Conservation (phyloP, 78 protist species). For the Speleostelium caveatum region DNA sequence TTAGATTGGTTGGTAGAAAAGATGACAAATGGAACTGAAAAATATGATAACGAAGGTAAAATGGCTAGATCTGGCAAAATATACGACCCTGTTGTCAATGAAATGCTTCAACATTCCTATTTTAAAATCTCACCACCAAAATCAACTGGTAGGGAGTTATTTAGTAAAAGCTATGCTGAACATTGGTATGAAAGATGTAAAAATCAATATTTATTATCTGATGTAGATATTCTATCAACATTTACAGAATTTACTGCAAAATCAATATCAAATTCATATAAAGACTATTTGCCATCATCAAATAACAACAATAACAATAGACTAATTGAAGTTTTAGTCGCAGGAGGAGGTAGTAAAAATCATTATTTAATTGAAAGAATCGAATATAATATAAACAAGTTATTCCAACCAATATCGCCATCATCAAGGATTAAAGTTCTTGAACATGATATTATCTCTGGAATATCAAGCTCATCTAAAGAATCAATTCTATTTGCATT, state of each 20-base stretch:
- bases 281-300: neutral
- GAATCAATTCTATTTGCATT: neutral
- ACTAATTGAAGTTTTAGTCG: neutral
- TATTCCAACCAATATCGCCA: neutral
- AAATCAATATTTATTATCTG: neutral
- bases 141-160: constrained; percentile 71
- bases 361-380: neutral
- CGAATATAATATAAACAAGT: no score
- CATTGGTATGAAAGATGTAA: neutral
- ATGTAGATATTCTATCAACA: neutral
- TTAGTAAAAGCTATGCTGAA: constrained; percentile 5
- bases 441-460: neutral
- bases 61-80: constrained; percentile 17
- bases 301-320: no score
- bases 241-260: neutral
- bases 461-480: neutral
- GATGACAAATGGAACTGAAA: neutral
- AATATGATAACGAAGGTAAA: constrained; percentile 61
- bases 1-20: constrained; percentile 44
- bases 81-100: neutral
- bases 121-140: constrained; percentile 55
- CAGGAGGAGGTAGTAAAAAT: neutral
- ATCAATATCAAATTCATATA: neutral
- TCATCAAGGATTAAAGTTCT: neutral
- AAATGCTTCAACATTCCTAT: neutral